Evolutionary conservation across 2,329 filamentous ascomycete genomes (phyloP), one percentile per base, ranked within the genome.

Genomic region (Phyllosticta citribraziliensis): DNA sequence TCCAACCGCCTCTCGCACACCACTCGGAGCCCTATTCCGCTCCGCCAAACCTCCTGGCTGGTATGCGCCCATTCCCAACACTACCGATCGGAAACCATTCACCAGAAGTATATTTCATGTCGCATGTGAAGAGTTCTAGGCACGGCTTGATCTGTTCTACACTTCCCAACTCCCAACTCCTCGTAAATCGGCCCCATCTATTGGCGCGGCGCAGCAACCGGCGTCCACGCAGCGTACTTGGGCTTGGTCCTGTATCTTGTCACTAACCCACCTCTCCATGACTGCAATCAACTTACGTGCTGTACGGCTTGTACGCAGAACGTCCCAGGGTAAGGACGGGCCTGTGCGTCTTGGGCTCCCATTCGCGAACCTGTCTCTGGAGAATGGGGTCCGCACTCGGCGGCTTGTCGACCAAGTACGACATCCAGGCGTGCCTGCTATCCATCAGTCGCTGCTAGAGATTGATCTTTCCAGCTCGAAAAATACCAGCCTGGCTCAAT

Each of bases 301-400:
- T 96, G 78, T 97, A 99, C 35, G 94, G 85, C 81, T 89, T 95
- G 81, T 87, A 99, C 51, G 91, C 92, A 63, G 83, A 90, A 64
- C 88, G 84, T 64, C 83, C 88, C 70, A 81, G 78, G 27, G 94
- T 97, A 68, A 85, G 79, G 74, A 90, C 94, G 65, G 88, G 86
- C 64, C 86, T 79, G 70, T 93, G 84, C 70, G 87, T 82, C 61
- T 81, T 80, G 63, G 86, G 81, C 74, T 96, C 91, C 88, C 92
- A 97, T 47, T 80, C 74, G 64, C 91, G 84, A 55, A 85, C 75
- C 67, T 84, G 81, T 58, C 85, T 78, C 69, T 85, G 82, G 65
- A 95, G 71, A 64, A 94, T 75, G 58, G 86, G 79, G 73, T 99
- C 94, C 70, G 88, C 76, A 47, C 81, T 84, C 1, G 94, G 94